Evolutionary conservation across 2,329 filamentous ascomycete species (phyloP), one percentile per base, ranked within the genome.

Genomic region (Alternaria brassicae): DNA sequence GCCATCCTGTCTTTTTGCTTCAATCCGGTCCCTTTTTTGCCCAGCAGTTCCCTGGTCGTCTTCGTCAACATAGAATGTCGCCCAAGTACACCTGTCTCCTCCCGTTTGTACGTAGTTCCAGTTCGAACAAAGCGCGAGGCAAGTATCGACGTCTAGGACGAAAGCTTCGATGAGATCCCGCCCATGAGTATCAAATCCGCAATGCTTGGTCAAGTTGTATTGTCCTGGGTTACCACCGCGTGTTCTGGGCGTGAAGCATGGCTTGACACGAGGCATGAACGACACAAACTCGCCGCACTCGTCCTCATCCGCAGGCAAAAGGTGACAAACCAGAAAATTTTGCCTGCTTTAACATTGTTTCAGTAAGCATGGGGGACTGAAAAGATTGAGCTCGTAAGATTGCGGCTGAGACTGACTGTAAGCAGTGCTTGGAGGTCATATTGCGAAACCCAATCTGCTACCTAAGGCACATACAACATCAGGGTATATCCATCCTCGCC

Each of bases 1-100:
- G 47, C 32, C 32, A 37, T 19, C 21, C 15, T 15, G 21, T 42
- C 40, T 15, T 25, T 42, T n/a, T 25, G 40, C 40, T 27, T 42
- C 40, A 42, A 27, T 13, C 13, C 15, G 4, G 41, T 28, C 41
- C 41, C 23, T 28, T 44, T 21, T 45, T 54, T 12, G 30, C 51
- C 51, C 51, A 54, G 23, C 51, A 54, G 34, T 54, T 54, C 17
- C 19, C 27, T 19, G 51, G 37, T 2, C 39, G 28, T 19, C 17
- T n/a, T 32, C 27, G 15, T 45, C 2, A 17, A 47, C 28, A 23
- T 36, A 34, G 2, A 54, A 54, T 27, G 51, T 13, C 28, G 2
- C 41, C 25, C 12, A 23, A 17, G 23, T 45, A 27, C 40, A 42
- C 9, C 30, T n/a, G n/a, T n/a, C n/a, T n/a, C n/a, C n/a, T n/a